These are phyloP conservation scores for Emydomyces testavorans DNA, from an alignment of 2,329 filamentous ascomycete genomes.

Conservation along the genomic window DNA sequence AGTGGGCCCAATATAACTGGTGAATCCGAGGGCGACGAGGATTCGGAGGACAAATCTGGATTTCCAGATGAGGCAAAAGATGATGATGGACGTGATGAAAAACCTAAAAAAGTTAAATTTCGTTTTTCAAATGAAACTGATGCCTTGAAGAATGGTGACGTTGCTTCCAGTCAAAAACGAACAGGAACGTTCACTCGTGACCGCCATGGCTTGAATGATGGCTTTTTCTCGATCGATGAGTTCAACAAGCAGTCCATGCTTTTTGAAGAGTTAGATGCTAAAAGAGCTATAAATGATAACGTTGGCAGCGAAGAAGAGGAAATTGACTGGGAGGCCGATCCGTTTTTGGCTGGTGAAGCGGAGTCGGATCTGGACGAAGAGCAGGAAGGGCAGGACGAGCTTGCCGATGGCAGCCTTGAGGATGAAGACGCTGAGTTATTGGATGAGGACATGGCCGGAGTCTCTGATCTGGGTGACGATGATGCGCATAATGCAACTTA, in stretches of 20 bases:
- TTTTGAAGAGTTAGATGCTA: conserved; percentile 67
- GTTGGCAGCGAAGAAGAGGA: conserved; percentile 65
- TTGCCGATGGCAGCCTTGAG: conserved; percentile 64
- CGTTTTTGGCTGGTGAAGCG: conserved; percentile 41
- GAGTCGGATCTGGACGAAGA: conserved; percentile 28
- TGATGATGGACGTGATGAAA: conserved; percentile 13
- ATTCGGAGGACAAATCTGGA: not conserved
- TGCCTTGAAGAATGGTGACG: conserved; percentile 29
- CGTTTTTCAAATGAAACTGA: conserved; percentile 18
- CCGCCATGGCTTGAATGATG: conserved; percentile 80
- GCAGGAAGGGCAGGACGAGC: conserved; percentile 41
- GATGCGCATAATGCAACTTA: conserved; percentile 40
- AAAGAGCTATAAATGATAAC: conserved; percentile 63
- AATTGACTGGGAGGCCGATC: conserved; percentile 77
- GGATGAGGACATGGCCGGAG: not conserved
- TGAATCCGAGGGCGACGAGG: conserved; percentile 14
- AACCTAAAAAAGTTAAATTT: conserved; percentile 18
- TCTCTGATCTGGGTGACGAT: conserved; percentile 38
- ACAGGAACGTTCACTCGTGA: conserved; percentile 36
- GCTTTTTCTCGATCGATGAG: conserved; percentile 93
- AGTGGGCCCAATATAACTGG: conserved; percentile 10
- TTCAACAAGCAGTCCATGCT: conserved; percentile 92
- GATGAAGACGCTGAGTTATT: conserved; percentile 37
- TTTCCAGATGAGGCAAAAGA: conserved; percentile 20
- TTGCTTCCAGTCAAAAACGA: conserved; percentile 37